Evolutionary conservation across 2,329 filamentous ascomycete species (phyloP), one percentile per base, ranked within the genome.

Genomic region (Fusarium albosuccineum): DNA sequence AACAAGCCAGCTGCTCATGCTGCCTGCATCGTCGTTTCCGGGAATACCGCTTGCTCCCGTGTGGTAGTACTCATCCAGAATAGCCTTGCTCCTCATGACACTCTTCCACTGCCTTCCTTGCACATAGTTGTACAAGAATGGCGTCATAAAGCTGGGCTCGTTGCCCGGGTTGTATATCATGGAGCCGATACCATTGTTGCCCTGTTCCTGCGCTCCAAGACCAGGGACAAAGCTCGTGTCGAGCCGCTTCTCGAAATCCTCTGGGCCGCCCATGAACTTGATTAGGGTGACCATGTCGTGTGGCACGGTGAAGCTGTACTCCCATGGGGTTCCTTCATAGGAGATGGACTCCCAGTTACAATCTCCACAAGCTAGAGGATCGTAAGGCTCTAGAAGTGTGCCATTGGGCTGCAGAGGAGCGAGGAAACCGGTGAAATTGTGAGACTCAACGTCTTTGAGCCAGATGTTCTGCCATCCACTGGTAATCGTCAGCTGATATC

Each of bases 401-500:
- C 57, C 57, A 9, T 60, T 60, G 9, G 81, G 73, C 40, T 81
- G 77, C 2, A 82, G 80, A 0, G 87, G 87, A 3, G 86, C 85
- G 9, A 89, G 78, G 70, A 89, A 90, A 3, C 87, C 87, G 0
- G 79, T 81, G 68, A 86, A 87, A 40, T 78, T 77, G 1, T 76
- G 64, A 2, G 80, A 82, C 1, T 84, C 77, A 2, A 82, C 82
- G 2, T 82, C 74, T 0, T 80, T 60, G 44, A 86, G 83, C 86
- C 86, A 90, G 51, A 88, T 86, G 51, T 86, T 87, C 22, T 86
- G 82, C 88, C 88, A 90, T 16, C 87, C 86, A 1, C 57, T 60
- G 13, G 26, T 44, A 1, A 40, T 10, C 6, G 37, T 60, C 14
- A 60, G 51, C 8, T 3, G 13, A 5, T 22, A 22, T 22, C n/a